Base-by-base conservation (phyloP, 306 rosid genomes). In the Geum urbanum region DNA sequence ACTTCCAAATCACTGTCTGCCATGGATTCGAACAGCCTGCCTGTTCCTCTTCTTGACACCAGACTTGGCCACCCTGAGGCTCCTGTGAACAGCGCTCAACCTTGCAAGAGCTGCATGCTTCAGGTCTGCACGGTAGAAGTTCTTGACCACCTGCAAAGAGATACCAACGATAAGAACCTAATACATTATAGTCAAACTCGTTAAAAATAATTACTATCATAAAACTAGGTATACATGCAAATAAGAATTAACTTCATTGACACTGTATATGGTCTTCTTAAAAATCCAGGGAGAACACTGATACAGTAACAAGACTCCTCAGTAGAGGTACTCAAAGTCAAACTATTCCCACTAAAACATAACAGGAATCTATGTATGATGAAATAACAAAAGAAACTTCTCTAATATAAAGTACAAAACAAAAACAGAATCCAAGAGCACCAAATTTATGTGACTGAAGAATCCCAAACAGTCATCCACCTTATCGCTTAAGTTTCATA, bases 21-120 rank as follows among this genome's bases (percentile, higher is more conserved):
- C 83, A 70, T 0, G 68, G 72, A 69, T 53, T 80, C 61, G 87
- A 76, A 76, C 63, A 1, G 86, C 89, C 62, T 88, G 96, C 67
- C 96, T 92, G 74, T 88, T 92, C 88, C 86, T 92, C 88, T 92
- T 92, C 92, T 89, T 92, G 32, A 60, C 89, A 63, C 99, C 99
- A 15, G 97, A 94, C 85, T 94, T 94, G 22, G 95, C 77, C 63
- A 94, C 92, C 84, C 75, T 91, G 61, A 91, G 92, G 84, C 99
- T 94, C 84, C 86, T 83, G 67, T 87, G 72, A 60, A 91, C 99
- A n/a, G 78, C 95, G 74, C 97, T 91, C 87, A 90, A 66, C 85
- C 99, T 85, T 72, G 96, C 89, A 55, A 91, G 91, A 54, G 96
- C 95, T 8, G 95, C 97, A 65, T 87, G 82, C 84, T 83, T 91